Evolutionary conservation across 2,329 filamentous ascomycete species (phyloP).

Genomic region (Xylaria sp.): DNA sequence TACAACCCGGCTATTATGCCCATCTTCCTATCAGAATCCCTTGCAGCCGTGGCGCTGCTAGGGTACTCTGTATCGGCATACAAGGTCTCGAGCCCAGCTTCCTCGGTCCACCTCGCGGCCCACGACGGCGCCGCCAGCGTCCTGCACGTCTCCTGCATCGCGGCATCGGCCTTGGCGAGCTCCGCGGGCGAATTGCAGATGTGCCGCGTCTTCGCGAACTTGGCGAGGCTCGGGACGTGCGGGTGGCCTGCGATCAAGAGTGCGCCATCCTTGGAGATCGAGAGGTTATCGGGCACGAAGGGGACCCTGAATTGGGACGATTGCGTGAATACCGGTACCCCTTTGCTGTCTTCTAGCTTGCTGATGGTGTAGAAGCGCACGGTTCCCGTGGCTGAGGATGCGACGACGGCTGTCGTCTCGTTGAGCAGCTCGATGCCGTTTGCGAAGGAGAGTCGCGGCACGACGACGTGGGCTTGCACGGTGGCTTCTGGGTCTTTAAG

Average conservation of each 20-base stretch:
- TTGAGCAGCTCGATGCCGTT: conserved; percentile 58
- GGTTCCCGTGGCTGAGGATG: conserved; percentile 49
- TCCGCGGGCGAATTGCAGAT: conserved; percentile 51
- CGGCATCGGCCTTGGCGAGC: conserved; percentile 43
- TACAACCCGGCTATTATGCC: conserved; percentile 55
- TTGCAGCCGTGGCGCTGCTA: conserved; percentile 50
- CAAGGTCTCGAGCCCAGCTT: conserved; percentile 49
- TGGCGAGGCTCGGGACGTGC: conserved; percentile 49
- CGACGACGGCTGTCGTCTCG: conserved; percentile 53
- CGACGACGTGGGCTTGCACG: conserved; percentile 46
- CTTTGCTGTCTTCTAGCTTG: conserved; percentile 5
- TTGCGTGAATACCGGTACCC: conserved; percentile 35
- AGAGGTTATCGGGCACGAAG: conserved; percentile 57
- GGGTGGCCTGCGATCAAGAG: conserved; percentile 57
- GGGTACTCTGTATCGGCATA: conserved; percentile 52
- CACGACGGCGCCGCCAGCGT: conserved; percentile 42
- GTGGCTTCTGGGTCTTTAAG: conserved; percentile 32
- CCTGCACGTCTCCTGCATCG: conserved; percentile 41
- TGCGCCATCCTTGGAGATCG: conserved; percentile 45
- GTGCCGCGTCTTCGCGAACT: conserved; percentile 50
- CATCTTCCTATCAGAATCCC: conserved; percentile 47
- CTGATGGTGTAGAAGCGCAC: conserved; percentile 50
- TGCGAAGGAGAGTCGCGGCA: conserved; percentile 52
- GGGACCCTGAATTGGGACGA: conserved; percentile 45
- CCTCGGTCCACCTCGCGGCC: conserved; percentile 53